Evolutionary conservation across 495 filamentous ascomycete species (phyloP).

Genomic region (Bombardia bombarda): DNA sequence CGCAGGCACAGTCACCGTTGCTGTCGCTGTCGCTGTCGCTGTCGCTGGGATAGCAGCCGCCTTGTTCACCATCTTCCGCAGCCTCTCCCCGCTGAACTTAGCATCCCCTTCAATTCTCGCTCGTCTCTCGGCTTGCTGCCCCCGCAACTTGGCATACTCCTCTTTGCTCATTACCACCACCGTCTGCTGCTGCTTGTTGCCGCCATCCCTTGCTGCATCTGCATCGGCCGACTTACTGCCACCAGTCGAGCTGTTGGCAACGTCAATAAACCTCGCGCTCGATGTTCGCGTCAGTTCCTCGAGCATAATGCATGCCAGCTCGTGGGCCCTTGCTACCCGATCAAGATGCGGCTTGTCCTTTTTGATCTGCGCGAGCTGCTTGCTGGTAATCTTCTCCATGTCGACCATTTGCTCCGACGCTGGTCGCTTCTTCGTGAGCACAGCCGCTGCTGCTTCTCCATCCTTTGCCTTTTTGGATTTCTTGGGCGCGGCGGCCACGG

Average conservation of each 20-base stretch:
- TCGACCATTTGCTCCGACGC: slow-evolving; percentile 1
- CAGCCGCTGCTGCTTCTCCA: background rate
- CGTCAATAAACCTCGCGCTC: background rate
- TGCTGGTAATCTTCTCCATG: slow-evolving; percentile 1
- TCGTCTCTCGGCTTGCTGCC: background rate
- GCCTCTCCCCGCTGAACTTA: background rate
- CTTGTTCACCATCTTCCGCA: background rate
- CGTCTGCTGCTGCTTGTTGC: too few species aligned
- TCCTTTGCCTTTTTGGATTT: too few species aligned
- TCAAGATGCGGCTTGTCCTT: background rate
- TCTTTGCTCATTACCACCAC: background rate
- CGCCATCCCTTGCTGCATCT: too few species aligned
- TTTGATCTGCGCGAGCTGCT: background rate
- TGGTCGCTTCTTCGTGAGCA: slow-evolving; percentile 5
- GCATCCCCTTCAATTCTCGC: background rate
- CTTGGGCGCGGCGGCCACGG: background rate
- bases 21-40: too few species aligned
- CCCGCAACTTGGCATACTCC: background rate
- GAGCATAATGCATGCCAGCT: slow-evolving; percentile 1
- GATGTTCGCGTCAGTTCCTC: background rate
- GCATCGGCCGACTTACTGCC: too few species aligned
- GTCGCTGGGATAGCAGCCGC: too few species aligned
- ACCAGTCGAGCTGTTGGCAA: background rate
- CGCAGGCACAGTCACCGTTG: too few species aligned
- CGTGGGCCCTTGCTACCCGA: background rate